These are phyloP conservation scores for Trichoderma sp. DNA, from an alignment of 2,329 filamentous ascomycete genomes.

Conservation along the genomic window DNA sequence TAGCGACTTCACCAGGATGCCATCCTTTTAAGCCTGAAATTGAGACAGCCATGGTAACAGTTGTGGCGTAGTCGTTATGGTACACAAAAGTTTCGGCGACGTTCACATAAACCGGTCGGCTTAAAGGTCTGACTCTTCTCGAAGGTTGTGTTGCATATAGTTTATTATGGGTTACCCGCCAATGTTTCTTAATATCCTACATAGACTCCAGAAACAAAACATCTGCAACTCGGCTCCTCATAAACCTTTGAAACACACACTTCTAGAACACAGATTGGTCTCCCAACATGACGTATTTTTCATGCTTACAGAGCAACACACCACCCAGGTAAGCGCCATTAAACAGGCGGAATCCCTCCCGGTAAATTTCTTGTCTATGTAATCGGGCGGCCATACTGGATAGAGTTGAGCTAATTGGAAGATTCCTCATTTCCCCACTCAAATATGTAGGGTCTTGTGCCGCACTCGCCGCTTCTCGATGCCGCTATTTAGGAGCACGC, in stretches of 20 bases:
- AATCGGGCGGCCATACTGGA: slow-evolving; percentile 2
- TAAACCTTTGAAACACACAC: background rate
- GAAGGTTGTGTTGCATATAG: background rate
- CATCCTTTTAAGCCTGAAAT: slow-evolving; percentile 9
- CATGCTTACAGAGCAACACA: background rate
- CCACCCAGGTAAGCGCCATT: background rate
- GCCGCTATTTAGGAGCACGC: background rate
- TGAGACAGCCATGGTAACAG: background rate
- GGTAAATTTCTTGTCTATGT: background rate
- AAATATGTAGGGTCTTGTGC: background rate
- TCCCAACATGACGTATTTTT: background rate
- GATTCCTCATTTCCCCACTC: slow-evolving; percentile 1
- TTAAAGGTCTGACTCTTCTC: background rate
- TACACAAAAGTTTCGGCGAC: background rate
- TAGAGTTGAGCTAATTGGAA: background rate
- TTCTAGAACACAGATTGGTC: background rate
- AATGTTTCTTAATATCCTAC: background rate
- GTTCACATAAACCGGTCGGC: background rate
- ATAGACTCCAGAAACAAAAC: background rate
- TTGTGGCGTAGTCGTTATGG: background rate
- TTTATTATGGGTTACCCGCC: background rate
- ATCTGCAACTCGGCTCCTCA: background rate
- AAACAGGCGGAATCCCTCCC: background rate
- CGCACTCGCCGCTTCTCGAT: background rate
- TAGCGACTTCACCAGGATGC: slow-evolving; percentile 15